phyloP scores from a whole-genome alignment of 495 filamentous ascomycete genomes.

The Hypoxylon subgilvum region DNA sequence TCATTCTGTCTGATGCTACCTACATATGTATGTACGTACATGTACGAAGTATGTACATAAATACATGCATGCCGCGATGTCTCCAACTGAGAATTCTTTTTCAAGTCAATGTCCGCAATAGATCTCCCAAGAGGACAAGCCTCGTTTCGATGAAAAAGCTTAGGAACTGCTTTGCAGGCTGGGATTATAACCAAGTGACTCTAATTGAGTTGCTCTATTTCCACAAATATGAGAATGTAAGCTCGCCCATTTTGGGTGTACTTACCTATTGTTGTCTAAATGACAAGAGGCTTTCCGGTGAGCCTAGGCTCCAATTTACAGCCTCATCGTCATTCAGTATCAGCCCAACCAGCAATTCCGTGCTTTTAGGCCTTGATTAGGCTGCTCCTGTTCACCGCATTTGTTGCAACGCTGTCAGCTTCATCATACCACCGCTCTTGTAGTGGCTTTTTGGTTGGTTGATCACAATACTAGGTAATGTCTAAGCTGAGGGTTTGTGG shows the following conservation, averaged over 20 bases:
- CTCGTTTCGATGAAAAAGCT: too few relatives aligned
- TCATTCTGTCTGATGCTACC: neutral
- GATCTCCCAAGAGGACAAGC: too few relatives aligned
- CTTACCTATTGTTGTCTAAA: too few relatives aligned
- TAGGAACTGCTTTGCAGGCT: too few relatives aligned
- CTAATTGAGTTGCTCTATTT: too few relatives aligned
- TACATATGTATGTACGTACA: neutral
- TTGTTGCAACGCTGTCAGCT: slow-evolving; percentile 3
- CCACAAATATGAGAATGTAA: too few relatives aligned
- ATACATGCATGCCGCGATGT: too few relatives aligned
- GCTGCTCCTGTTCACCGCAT: slow-evolving; percentile 11
- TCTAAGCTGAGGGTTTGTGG: too few relatives aligned
- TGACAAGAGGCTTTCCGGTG: neutral
- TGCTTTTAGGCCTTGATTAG: neutral
- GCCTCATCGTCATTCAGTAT: neutral
- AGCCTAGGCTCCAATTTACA: neutral
- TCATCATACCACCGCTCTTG: neutral
- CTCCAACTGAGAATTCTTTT: too few relatives aligned
- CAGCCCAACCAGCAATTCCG: neutral
- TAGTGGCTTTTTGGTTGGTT: neutral
- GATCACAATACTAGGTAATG: neutral
- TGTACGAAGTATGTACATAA: neutral
- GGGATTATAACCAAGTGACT: too few relatives aligned
- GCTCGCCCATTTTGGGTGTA: too few relatives aligned
- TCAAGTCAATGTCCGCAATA: neutral